Base-by-base conservation (phyloP, 371 early-diverging fungal species). In the Haplosporangium sp. region DNA sequence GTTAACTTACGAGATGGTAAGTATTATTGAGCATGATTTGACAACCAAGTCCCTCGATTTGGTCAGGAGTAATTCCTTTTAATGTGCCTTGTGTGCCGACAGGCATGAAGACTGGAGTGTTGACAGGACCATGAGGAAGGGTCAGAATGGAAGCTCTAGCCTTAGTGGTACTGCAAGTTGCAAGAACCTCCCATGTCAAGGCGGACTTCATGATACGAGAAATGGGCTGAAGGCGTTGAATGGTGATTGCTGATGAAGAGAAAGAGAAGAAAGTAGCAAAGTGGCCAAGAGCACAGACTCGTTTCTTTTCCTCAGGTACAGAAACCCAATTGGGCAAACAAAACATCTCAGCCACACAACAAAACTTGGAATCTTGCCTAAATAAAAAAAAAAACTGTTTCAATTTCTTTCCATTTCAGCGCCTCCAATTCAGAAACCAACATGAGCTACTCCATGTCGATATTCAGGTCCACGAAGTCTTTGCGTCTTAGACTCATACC, bases 71-170 rank as follows among this genome's bases (percentile, higher is more conserved):
- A 62, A 97, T 78, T 17, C 96, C 98, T 79, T 98, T 98, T 86
- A 98, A 88, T 13, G 96, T 92, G 20, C 96, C 99, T 85, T 97
- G 94, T 4, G 99, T 98, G n/a, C 96, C 98, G 10, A 98, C 99
- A 6, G 99, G 98, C 99, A 98, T 98, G 76, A 97, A 98, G 71
- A 94, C 93, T 38, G 99, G 99, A 44, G 95, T 92, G 65, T 93
- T 90, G 13, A 95, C 95, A 5, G 91, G 93, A 38, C 89, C 91
- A 85, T 96, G 96, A 52, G 94, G 95, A 65, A 97, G 84, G n/a
- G 87, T 88, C 79, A 96, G 84, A 34, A 89, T 72, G 10, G 95
- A 92, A 0, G 94, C 94, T 64, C 96, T 85, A 0, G 96, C 98
- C 84, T 96, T 96, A 58, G 97, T 96, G 11, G 92, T 94, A n/a